A percentile compares a stretch with the other conserved stretches of the same genome.
phyloP scores from a whole-genome alignment of 2,329 filamentous ascomycete species.

The Tolypocladium pustulatum region DNA sequence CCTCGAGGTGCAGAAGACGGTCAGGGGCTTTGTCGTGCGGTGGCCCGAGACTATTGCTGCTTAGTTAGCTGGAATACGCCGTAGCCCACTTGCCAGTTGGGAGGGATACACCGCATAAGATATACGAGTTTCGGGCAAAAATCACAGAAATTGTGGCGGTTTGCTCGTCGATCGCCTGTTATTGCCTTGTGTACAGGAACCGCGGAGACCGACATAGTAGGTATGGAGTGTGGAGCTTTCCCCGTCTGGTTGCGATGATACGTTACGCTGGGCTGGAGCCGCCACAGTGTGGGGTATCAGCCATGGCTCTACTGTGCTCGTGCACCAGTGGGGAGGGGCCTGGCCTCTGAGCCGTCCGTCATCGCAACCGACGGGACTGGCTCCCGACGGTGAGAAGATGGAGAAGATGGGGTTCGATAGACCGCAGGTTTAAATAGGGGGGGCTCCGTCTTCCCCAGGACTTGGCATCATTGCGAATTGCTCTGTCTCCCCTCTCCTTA shows the following conservation, averaged over 20 bases:
- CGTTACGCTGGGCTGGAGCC: slow-evolving; percentile 4
- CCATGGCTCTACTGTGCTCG: too few species aligned
- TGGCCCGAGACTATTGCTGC: slow-evolving; percentile 40
- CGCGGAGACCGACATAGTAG: not conserved
- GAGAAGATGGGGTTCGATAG: not conserved
- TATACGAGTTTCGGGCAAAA: not conserved
- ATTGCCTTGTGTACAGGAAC: not conserved
- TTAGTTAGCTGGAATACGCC: not conserved
- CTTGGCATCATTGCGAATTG: not conserved
- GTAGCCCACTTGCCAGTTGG: not conserved
- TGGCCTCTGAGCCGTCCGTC: not conserved
- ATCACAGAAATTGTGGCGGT: not conserved
- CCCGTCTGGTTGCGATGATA: slow-evolving; percentile 1
- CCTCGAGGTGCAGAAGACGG: slow-evolving; percentile 68
- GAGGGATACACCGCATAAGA: not conserved
- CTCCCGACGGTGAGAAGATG: not conserved
- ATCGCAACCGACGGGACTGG: not conserved
- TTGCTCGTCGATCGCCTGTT: not conserved
- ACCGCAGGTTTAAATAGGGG: not conserved
- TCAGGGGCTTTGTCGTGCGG: slow-evolving; percentile 64
- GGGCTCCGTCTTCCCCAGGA: not conserved
- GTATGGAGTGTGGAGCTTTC: not conserved
- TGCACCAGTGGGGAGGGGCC: not conserved
- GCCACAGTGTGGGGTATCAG: not conserved
- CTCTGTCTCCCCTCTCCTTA: too few species aligned